Base-by-base conservation (phyloP, 805 yeast genomes). In the Nakazawaea ernobii region DNA sequence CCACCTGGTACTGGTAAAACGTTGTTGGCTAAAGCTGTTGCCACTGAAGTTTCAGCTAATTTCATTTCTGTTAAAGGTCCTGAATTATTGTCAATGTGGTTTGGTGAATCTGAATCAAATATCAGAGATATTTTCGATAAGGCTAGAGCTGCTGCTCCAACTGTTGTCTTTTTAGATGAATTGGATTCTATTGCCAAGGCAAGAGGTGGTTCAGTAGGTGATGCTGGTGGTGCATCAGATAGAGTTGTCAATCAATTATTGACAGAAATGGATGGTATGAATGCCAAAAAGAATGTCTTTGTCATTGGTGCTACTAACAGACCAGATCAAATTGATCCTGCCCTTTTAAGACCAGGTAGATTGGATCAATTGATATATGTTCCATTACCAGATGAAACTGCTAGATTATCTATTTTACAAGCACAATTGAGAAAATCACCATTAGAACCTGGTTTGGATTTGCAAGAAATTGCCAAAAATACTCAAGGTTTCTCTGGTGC, bases 1-100 rank as follows among this genome's bases (percentile, higher is more conserved):
- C 99, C 99, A 46, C 99, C 99, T 52, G 99, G 99, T 86, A 94
- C 98, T 52, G 99, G 99, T 90, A 94, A 94, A 74, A 94, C 99
- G 4, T 74, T 94, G 63, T 77, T 94, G 61, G 99, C 99, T 41
- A 94, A 94, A 73, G 99, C 99, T 47, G 98, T 94, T 58, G 99
- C 99, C 42, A 94, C 98, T 42, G 99, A 94, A 69, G 98, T 94
- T 35, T 87, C 97, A 53, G 99, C 99, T 32, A 94, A 94, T 69
- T 94, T 94, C 72, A 94, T 94, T 57, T 86, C 96, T 42, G 98
- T 92, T 46, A 90, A 90, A 73, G 97, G 97, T 58, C 97, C 97
- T 33, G 97, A 90, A 72, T 77, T 92, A 66, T 80, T 92, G 66
- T 87, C 96, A 70, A 92, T 92, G 98, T 92, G 96, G 95, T 91